These are phyloP conservation scores for Fusarium chaquense DNA, from an alignment of 2,329 filamentous ascomycete genomes.

Conservation along the genomic window DNA sequence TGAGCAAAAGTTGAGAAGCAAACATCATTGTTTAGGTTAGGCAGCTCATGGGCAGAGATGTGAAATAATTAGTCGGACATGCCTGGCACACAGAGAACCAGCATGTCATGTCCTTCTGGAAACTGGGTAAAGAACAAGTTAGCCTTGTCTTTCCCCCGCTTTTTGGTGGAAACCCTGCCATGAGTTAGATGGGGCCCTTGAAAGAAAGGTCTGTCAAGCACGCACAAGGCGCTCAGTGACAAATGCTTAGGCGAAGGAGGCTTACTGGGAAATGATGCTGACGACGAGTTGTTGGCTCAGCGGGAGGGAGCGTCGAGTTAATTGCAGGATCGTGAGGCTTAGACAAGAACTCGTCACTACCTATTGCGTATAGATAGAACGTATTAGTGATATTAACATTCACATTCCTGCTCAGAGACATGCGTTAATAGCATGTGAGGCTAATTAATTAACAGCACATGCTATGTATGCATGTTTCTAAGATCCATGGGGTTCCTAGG, in stretches of 20 bases:
- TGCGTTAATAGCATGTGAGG: conserved; percentile 23
- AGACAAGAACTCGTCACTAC: conserved; percentile 7
- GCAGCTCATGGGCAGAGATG: neutral
- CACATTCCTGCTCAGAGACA: conserved; percentile 28
- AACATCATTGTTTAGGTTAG: conserved; percentile 7
- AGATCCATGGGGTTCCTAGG: conserved; percentile 17
- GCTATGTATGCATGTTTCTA: conserved; percentile 29
- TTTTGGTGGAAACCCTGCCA: conserved; percentile 29
- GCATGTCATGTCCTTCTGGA: conserved; percentile 29
- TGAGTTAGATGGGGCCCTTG: conserved; percentile 12
- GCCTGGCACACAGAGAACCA: conserved; percentile 2
- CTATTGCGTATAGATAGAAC: conserved; percentile 4
- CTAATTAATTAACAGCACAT: conserved; percentile 4
- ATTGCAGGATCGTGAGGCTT: conserved; percentile 29
- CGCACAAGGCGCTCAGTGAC: conserved; percentile 23
- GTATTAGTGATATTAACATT: neutral
- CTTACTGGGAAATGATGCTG: conserved; percentile 25
- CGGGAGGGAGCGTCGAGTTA: neutral
- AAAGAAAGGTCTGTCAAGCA: conserved; percentile 19
- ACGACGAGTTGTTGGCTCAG: conserved; percentile 4
- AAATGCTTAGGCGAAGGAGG: conserved; percentile 27
- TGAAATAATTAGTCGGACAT: conserved; percentile 15
- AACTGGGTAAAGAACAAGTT: conserved; percentile 24
- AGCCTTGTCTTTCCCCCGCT: conserved; percentile 23
- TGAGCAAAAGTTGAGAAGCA: conserved; percentile 14